Percentiles rank a stretch among this genome's conserved stretches.
phyloP scores from a whole-genome alignment of 495 filamentous ascomycete genomes.

The Geoglossum glabrum region DNA sequence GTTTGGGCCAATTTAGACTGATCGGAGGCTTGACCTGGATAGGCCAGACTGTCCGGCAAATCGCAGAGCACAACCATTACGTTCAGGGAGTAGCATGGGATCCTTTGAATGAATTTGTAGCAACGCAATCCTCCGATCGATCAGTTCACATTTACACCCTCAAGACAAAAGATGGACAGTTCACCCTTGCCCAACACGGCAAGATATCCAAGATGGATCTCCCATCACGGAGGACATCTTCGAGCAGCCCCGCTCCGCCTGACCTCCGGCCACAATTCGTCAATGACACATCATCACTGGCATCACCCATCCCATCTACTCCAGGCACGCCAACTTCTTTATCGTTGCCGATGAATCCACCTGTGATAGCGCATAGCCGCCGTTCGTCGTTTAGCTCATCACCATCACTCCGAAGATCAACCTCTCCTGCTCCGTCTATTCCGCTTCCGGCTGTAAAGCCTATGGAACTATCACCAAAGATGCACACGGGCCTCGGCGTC shows the following conservation, averaged over 20 bases:
- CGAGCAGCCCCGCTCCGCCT: conserved; percentile 79
- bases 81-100: conserved; percentile 99
- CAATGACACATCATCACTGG: conserved; percentile 33
- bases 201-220: conserved; percentile 77
- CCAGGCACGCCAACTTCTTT: conserved; percentile 87
- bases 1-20: conserved; percentile 8
- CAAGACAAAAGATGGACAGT: conserved; percentile 91
- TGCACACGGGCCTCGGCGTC: conserved; percentile 43
- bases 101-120: conserved; percentile 91
- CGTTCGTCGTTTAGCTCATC: conserved; percentile 90
- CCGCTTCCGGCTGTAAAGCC: conserved; percentile 95
- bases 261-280: conserved; percentile 45
- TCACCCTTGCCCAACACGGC: conserved; percentile 59
- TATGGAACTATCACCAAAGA: conserved; percentile 68
- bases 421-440: conserved; percentile 85
- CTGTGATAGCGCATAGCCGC: conserved; percentile 74
- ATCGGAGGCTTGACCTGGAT: background rate
- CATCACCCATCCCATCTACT: conserved; percentile 74
- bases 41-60: conserved; percentile 87
- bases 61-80: conserved; percentile 97
- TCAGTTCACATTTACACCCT: conserved; percentile 94
- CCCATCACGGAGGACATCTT: conserved; percentile 71
- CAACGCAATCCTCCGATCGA: conserved; percentile 93
- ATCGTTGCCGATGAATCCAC: conserved; percentile 91
- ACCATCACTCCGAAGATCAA: conserved; percentile 64